Evolutionary conservation across 164 flowering plant species (phyloP), one percentile per base, ranked within the genome.

Genomic region (grape (Vitis vinifera)): DNA sequence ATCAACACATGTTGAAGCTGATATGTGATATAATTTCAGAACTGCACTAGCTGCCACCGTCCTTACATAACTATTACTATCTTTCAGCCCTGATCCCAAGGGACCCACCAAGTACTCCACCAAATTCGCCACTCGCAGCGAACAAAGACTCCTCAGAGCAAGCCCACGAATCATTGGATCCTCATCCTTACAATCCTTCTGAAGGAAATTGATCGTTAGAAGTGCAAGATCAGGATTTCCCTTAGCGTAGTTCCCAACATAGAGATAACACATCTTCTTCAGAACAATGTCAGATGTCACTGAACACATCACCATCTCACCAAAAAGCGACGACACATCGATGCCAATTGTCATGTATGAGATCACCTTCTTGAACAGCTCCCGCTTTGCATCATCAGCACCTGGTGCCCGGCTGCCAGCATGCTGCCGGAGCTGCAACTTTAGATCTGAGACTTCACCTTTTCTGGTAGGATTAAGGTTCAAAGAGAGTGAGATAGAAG

Each of bases 221-320:
- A 96, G 91, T 0, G 99, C 95, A 59, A 96, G 94, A 76, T 96
- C 98, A 9, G 98, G 99, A 71, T 96, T 96, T 56, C 81, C 89
- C 74, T 92, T 93, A 0, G 99, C 99, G 61, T 96, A 96, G 73
- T 93, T 93, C 11, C 97, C 97, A 63, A 96, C 99, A 69, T 96
- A 96, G 13, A 93, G 76, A 71, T 96, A 96, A 75, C 99, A 96
- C 98, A 96, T 93, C 74, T 96, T 96, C 86, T 96, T 96, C 67
- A 96, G 76, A 51, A 96, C 98, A 68, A 93, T 94, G 64, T 96
- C 99, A 3, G 97, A 87, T 29, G 99, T 91, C 0, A 97, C 97
- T 0, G 99, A 96, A 72, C 99, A 93, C 97, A 96, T 93, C 57
- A 96, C 99, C 99, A 96, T 96, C 76, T 96, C 99, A 23, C 98